phyloP scores from a whole-genome alignment of 257 asterid species.

The Lantana camara region DNA sequence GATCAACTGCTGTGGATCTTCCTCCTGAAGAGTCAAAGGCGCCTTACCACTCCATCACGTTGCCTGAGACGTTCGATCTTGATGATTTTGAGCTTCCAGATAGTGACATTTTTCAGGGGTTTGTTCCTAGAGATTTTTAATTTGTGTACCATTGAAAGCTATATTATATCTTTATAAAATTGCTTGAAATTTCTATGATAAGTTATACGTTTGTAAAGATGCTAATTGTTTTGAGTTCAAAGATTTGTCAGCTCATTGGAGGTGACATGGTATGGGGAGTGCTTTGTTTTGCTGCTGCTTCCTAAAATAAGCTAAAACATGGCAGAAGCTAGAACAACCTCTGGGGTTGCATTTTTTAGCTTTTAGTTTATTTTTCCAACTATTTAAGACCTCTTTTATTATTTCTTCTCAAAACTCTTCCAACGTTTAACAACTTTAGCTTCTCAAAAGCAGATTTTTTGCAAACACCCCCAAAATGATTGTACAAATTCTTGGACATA shows the following conservation, averaged over 20 bases:
- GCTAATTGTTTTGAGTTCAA: conserved; percentile 1
- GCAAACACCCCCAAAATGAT: no score
- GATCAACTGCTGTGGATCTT: conserved; percentile 91
- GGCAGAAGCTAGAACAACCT: no score
- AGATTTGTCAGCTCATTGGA: conserved; percentile 18
- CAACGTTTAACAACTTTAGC: no score
- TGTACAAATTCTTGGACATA: conserved; percentile 16
- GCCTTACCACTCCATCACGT: conserved; percentile 91
- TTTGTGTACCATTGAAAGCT: conserved; percentile 9
- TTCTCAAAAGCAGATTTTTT: no score
- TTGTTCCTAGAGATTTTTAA: conserved; percentile 32
- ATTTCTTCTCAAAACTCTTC: no score
- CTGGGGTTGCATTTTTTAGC: no score
- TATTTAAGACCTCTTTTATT: no score
- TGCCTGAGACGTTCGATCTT: conserved; percentile 96
- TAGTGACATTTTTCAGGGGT: conserved; percentile 83
- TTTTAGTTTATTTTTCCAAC: no score
- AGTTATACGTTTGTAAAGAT: conserved; percentile 14
- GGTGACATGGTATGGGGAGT: no score
- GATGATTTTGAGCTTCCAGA: conserved; percentile 98
- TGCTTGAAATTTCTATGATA: conserved; percentile 19
- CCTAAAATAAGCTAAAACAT: no score
- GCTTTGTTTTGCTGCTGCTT: no score
- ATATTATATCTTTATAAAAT: conserved; percentile 10
- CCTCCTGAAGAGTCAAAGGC: conserved; percentile 99